phyloP scores from a whole-genome alignment of 2,329 filamentous ascomycete genomes.

The Lasiodiplodia sp. region DNA sequence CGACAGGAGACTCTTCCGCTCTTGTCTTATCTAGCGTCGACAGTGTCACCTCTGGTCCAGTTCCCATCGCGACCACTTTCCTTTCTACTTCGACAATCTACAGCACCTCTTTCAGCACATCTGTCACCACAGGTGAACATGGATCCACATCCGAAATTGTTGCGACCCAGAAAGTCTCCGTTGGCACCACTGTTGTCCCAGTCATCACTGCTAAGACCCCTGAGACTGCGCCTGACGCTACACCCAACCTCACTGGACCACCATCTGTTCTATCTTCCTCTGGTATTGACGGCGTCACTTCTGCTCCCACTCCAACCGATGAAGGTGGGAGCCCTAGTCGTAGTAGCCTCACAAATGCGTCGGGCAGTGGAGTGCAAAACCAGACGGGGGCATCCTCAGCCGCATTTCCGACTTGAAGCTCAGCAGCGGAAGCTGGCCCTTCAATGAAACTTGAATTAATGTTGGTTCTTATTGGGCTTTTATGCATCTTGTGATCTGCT shows the following conservation, averaged over 20 bases:
- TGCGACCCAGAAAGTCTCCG: conserved; percentile 32
- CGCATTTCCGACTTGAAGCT: too few relatives aligned
- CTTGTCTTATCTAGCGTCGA: background rate
- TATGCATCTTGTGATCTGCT: too few relatives aligned
- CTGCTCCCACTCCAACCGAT: conserved; percentile 5
- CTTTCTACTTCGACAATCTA: conserved; percentile 49
- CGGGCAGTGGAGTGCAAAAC: too few relatives aligned
- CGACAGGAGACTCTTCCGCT: background rate
- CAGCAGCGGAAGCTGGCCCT: too few relatives aligned
- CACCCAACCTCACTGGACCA: background rate
- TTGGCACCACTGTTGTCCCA: conserved; percentile 50
- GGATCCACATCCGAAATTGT: conserved; percentile 28
- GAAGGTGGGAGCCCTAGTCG: too few relatives aligned
- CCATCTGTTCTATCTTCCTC: conserved; percentile 6
- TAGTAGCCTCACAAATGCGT: too few relatives aligned
- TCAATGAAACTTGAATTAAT: too few relatives aligned
- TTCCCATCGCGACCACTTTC: conserved; percentile 30
- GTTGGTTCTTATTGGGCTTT: too few relatives aligned
- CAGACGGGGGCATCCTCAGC: too few relatives aligned
- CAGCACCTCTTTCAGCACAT: conserved; percentile 8
- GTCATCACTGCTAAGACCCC: conserved; percentile 8
- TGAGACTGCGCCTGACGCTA: background rate
- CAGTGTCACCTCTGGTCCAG: background rate
- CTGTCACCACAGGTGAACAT: background rate
- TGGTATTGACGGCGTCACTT: conserved; percentile 5